Percentiles rank a stretch among this genome's conserved stretches.
Evolutionary conservation across 78 protist genomes (phyloP).

Genomic region (Dictyostelium capitatum): DNA sequence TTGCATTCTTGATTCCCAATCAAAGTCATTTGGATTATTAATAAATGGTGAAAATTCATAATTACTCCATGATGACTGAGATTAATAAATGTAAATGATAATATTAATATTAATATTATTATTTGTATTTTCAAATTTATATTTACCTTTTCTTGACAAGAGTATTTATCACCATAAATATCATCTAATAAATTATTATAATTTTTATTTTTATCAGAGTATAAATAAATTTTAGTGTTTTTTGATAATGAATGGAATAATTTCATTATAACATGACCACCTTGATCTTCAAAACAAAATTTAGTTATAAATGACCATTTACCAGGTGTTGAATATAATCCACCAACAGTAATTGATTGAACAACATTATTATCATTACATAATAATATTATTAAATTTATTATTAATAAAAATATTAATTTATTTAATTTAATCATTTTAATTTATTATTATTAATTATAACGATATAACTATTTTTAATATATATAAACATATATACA

Average conservation of each 20-base stretch:
- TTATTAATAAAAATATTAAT: background rate
- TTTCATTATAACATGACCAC: slow-evolving; percentile 1
- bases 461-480: background rate
- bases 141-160: slow-evolving; percentile 24
- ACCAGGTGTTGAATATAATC: slow-evolving; percentile 16
- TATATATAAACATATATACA: background rate
- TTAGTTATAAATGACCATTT: slow-evolving; percentile 14
- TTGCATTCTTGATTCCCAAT: background rate
- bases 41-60: slow-evolving; percentile 17
- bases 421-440: background rate
- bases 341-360: background rate
- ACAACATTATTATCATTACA: background rate
- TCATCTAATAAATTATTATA: slow-evolving; percentile 7
- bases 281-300: slow-evolving; percentile 15
- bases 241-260: slow-evolving; percentile 1
- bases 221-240: background rate
- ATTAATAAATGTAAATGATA: background rate
- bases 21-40: background rate
- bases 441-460: background rate
- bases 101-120: background rate
- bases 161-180: slow-evolving; percentile 12
- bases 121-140: background rate
- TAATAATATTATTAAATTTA: background rate
- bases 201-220: background rate
- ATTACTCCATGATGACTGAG: slow-evolving; percentile 3